A percentile compares a stretch with the other conserved stretches of the same genome.
These are phyloP conservation scores for Syncephalis plumigaleata DNA, from an alignment of 371 early-diverging fungal species.

Conservation along the genomic window DNA sequence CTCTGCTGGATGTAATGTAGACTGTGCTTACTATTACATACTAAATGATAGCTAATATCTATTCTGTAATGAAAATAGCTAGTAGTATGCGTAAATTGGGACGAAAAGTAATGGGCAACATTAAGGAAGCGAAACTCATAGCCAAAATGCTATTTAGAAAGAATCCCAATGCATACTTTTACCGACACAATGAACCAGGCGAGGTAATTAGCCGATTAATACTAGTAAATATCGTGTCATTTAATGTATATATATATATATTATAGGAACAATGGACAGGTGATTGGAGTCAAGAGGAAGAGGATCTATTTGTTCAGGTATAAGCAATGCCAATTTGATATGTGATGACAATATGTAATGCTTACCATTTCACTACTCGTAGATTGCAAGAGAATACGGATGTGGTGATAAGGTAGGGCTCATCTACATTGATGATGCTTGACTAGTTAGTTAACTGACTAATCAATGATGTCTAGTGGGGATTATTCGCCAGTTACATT, in stretches of 20 bases:
- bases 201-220: constrained; percentile 17
- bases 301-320: constrained; percentile 28
- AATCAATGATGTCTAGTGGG: constrained; percentile 24
- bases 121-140: constrained; percentile 16
- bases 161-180: constrained; percentile 57
- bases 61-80: too few species aligned
- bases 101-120: background rate
- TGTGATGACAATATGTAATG: constrained; percentile 1
- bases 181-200: constrained; percentile 53
- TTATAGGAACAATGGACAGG: constrained; percentile 45
- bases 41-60: background rate
- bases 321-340: background rate
- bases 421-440: background rate
- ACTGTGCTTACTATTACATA: background rate
- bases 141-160: constrained; percentile 47
- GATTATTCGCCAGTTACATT: constrained; percentile 50
- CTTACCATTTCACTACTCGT: constrained; percentile 6
- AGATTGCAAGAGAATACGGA: constrained; percentile 21
- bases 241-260: background rate
- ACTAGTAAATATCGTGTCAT: background rate
- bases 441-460: background rate
- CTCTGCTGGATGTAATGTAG: too few species aligned
- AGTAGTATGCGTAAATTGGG: constrained; percentile 3
- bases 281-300: constrained; percentile 52
- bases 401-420: constrained; percentile 26